Base-by-base conservation (phyloP, 2,329 filamentous ascomycete species). In the Apiospora aurea region DNA sequence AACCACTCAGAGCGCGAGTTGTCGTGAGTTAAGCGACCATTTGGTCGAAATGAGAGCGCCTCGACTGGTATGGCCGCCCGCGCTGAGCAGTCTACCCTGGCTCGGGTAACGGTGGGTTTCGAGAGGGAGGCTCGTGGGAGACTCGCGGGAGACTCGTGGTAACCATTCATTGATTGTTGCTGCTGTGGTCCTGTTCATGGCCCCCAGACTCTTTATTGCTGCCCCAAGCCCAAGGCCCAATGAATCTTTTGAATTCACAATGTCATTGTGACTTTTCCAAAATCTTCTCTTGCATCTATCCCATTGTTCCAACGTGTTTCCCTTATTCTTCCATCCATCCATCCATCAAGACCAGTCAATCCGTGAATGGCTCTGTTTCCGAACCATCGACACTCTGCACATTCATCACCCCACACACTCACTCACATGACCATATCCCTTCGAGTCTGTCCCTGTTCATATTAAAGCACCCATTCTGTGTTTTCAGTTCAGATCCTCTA, bases 1-100 rank as follows among this genome's bases (percentile, higher is more conserved):
- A 61, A 73, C 76, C 77, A 78, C 70, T 78, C 74, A 79, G 66
- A 66, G 47, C 13, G 74, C 74, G 72, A 75, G n/a, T 43, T 57
- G 51, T 3, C 11, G 16, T 69, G 69, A 34, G 34, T 26, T 69
- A 73, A 67, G 72, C 72, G 72, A 71, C 72, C 29, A 67, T 71
- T 38, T 75, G 74, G 71, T 69, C 70, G 69, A 73, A 53, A 72
- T 57, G 64, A 67, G 69, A 34, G 38, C 57, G 70, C 67, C 66
- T 71, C 53, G 21, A 21, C 16, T 13, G 53, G 38, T 29, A 61
- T 61, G 53, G 16, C 29, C 18, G n/a, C 29, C 53, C 18, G 18
- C 18, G n/a, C n/a, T n/a, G n/a, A n/a, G 38, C 7, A 49, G 46
- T 38, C 21, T 5, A 47, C 21, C 47, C 47, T 49, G n/a, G 47